Conservation (phyloP, 441 rosid species). For the Daphne laureola region DNA sequence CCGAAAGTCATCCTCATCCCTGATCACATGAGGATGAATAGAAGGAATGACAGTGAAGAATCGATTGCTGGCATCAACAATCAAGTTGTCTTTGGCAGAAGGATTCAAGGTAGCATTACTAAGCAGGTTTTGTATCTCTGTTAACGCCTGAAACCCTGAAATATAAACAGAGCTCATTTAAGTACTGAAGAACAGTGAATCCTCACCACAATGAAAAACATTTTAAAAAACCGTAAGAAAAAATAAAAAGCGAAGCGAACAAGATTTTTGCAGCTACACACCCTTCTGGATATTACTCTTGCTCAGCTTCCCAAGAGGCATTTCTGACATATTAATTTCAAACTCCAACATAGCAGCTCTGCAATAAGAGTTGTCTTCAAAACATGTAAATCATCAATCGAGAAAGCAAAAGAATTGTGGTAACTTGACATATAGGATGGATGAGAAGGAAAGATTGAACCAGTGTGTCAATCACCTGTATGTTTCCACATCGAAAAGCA, state of each 20-base stretch:
- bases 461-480: constrained; percentile 41
- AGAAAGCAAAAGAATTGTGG: neutral
- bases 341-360: constrained; percentile 99
- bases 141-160: constrained; percentile 92
- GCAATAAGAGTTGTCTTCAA: constrained; percentile 23
- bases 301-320: constrained; percentile 98
- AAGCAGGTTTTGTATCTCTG: constrained; percentile 83
- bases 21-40: constrained; percentile 78
- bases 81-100: constrained; percentile 65
- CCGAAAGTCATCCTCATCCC: constrained; percentile 84
- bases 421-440: neutral
- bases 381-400: constrained; percentile 11
- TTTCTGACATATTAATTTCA: constrained; percentile 91
- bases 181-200: neutral
- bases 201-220: constrained; percentile 2
- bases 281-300: constrained; percentile 84
- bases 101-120: constrained; percentile 33
- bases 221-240: neutral
- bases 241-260: constrained; percentile 8
- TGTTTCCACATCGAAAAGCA: constrained; percentile 89
- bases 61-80: constrained; percentile 87
- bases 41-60: constrained; percentile 94
- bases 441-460: constrained; percentile 4
- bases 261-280: constrained; percentile 17
- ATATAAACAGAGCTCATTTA: constrained; percentile 9